Evolutionary conservation across 805 yeast species (phyloP).

Genomic region (Ogataea pilisensis): DNA sequence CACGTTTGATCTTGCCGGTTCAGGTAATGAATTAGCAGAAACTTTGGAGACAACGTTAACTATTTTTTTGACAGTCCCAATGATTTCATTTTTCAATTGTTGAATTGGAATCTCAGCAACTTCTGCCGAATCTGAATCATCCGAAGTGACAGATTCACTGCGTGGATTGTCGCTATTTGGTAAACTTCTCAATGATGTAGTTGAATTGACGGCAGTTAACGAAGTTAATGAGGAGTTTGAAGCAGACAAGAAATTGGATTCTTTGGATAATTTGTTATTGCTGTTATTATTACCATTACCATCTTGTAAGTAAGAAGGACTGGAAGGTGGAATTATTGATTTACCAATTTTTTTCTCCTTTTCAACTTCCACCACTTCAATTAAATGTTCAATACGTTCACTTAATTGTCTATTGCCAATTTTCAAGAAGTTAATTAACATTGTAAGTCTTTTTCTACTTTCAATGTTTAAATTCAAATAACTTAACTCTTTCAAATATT

Average conservation of each 20-base stretch:
- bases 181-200: conserved; percentile 13
- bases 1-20: conserved; percentile 75
- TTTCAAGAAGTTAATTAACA: conserved; percentile 74
- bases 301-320: not conserved
- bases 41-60: conserved; percentile 82
- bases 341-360: conserved; percentile 12
- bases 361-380: conserved; percentile 27
- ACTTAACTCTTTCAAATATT: conserved; percentile 33
- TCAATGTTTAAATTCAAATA: conserved; percentile 44
- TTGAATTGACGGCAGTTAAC: conserved; percentile 17
- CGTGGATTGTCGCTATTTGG: conserved; percentile 7
- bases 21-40: conserved; percentile 71
- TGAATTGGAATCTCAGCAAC: conserved; percentile 26
- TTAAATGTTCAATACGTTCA: conserved; percentile 55
- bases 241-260: not conserved
- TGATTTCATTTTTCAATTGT: conserved; percentile 73
- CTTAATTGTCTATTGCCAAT: conserved; percentile 77
- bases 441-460: conserved; percentile 68
- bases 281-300: not conserved
- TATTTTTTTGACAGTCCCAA: conserved; percentile 84
- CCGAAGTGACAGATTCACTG: conserved; percentile 1
- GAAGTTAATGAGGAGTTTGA: conserved; percentile 11
- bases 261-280: not conserved
- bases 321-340: conserved; percentile 2
- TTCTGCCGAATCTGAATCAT: not conserved